Conservation (phyloP, 495 filamentous ascomycete genomes). For the Trichoderma virens region DNA sequence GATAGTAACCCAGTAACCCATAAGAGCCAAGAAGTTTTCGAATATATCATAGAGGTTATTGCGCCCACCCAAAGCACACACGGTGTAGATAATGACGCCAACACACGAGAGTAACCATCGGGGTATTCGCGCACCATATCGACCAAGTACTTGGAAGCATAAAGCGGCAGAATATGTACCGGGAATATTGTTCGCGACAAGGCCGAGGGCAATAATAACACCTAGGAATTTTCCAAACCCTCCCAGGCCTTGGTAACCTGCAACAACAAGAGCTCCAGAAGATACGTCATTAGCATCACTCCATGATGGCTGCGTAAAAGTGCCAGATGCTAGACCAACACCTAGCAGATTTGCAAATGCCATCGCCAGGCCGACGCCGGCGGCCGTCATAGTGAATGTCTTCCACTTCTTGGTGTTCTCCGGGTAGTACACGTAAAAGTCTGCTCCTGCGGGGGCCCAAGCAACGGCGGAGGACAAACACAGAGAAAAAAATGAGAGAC, state of each 20-base stretch:
- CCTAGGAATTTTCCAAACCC: slow-evolving; percentile 67
- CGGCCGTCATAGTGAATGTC: slow-evolving; percentile 31
- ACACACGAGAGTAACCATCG: slow-evolving; percentile 57
- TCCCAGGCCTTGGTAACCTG: slow-evolving; percentile 53
- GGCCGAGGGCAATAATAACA: slow-evolving; percentile 61
- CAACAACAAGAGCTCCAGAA: slow-evolving; percentile 60
- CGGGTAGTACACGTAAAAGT: slow-evolving; percentile 59
- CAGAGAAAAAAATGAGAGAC: slow-evolving; percentile 21
- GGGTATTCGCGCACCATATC: slow-evolving; percentile 48
- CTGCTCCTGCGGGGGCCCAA: slow-evolving; percentile 49
- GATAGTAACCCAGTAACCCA: slow-evolving; percentile 67
- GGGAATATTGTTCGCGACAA: slow-evolving; percentile 63
- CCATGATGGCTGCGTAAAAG: slow-evolving; percentile 45
- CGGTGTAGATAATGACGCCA: slow-evolving; percentile 51
- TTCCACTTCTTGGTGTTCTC: slow-evolving; percentile 45
- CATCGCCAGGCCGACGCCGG: slow-evolving; percentile 19
- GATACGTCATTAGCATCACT: slow-evolving; percentile 46
- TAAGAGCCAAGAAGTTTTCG: slow-evolving; percentile 63
- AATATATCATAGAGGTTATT: slow-evolving; percentile 57
- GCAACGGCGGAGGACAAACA: slow-evolving; percentile 16
- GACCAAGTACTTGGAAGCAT: slow-evolving; percentile 59
- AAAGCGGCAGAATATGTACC: slow-evolving; percentile 64
- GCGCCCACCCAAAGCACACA: slow-evolving; percentile 57
- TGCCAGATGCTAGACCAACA: slow-evolving; percentile 58
- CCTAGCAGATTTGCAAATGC: slow-evolving; percentile 56